phyloP scores from a whole-genome alignment of 768 basidiomycete species.

The Rhodotorula diobovata region DNA sequence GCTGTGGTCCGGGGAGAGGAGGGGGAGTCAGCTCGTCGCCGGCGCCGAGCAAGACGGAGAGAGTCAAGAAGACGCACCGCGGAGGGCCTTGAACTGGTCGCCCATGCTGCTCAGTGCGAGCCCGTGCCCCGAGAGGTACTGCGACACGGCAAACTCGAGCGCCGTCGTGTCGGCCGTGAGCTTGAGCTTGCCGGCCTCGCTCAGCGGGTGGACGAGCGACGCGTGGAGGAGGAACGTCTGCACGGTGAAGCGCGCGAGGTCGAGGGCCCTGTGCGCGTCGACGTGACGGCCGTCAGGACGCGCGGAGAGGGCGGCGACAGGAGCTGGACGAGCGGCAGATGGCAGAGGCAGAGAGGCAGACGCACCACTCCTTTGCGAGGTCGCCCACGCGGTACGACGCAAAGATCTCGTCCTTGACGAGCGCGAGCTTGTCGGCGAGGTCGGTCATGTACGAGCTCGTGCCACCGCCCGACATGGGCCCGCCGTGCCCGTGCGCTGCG shows the following conservation, averaged over 20 bases:
- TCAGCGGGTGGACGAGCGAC: slow-evolving; percentile 84
- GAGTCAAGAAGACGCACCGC: slow-evolving; percentile 48
- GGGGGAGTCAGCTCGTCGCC: neutral
- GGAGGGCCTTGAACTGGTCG: slow-evolving; percentile 76
- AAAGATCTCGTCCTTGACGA: slow-evolving; percentile 73
- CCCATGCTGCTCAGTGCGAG: slow-evolving; percentile 69
- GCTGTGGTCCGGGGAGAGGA: slow-evolving; percentile 4
- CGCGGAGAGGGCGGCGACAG: no score
- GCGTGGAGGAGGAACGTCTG: slow-evolving; percentile 84
- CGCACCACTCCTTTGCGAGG: slow-evolving; percentile 67
- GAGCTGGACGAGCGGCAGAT: no score
- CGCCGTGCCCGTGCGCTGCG: slow-evolving; percentile 50
- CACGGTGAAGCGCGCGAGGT: slow-evolving; percentile 72
- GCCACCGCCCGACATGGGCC: slow-evolving; percentile 54
- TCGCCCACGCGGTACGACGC: slow-evolving; percentile 68
- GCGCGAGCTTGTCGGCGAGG: slow-evolving; percentile 76
- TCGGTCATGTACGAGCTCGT: slow-evolving; percentile 84
- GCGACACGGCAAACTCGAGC: slow-evolving; percentile 83
- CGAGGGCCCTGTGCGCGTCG: slow-evolving; percentile 54
- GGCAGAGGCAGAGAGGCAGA: slow-evolving; percentile 22
- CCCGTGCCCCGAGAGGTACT: slow-evolving; percentile 55
- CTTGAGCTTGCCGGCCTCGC: slow-evolving; percentile 89
- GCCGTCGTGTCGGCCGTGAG: slow-evolving; percentile 94
- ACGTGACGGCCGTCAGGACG: slow-evolving; percentile 11
- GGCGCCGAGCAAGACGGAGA: neutral